These are phyloP conservation scores for Tricharina praecox DNA, from an alignment of 495 filamentous ascomycete species.

Conservation along the genomic window DNA sequence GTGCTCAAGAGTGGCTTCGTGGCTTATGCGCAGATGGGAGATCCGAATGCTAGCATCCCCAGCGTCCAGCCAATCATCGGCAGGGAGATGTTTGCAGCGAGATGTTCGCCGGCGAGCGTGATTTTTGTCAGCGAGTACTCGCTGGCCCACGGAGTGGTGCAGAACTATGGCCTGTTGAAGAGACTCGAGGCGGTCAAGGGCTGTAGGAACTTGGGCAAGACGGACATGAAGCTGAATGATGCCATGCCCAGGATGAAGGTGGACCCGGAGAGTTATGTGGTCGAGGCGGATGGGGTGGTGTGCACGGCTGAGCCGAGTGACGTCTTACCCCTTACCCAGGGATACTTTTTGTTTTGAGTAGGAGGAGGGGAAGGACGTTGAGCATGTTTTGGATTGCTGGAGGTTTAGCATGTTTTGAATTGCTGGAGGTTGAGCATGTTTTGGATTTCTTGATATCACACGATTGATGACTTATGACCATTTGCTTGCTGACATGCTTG, in stretches of 20 bases:
- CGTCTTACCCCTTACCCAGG: slow-evolving; percentile 64
- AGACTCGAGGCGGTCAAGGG: slow-evolving; percentile 64
- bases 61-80: slow-evolving; percentile 75
- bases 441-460: not conserved
- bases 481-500: not conserved
- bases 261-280: slow-evolving; percentile 78
- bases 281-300: slow-evolving; percentile 68
- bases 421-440: not conserved
- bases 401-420: no score
- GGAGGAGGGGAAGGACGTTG: no score
- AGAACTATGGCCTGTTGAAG: slow-evolving; percentile 58
- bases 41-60: slow-evolving; percentile 85
- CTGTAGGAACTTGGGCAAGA: slow-evolving; percentile 68
- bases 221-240: slow-evolving; percentile 89
- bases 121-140: slow-evolving; percentile 69
- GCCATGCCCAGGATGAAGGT: slow-evolving; percentile 80
- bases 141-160: slow-evolving; percentile 46
- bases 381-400: no score
- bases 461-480: not conserved
- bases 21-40: slow-evolving; percentile 75
- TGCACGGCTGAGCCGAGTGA: slow-evolving; percentile 60
- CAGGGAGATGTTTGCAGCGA: slow-evolving; percentile 70
- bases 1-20: slow-evolving; percentile 90
- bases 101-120: slow-evolving; percentile 55
- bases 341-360: slow-evolving; percentile 51